A percentile compares a stretch with the other conserved stretches of the same genome.
phyloP scores from a whole-genome alignment of 768 basidiomycete genomes.

The Mycena filopes region DNA sequence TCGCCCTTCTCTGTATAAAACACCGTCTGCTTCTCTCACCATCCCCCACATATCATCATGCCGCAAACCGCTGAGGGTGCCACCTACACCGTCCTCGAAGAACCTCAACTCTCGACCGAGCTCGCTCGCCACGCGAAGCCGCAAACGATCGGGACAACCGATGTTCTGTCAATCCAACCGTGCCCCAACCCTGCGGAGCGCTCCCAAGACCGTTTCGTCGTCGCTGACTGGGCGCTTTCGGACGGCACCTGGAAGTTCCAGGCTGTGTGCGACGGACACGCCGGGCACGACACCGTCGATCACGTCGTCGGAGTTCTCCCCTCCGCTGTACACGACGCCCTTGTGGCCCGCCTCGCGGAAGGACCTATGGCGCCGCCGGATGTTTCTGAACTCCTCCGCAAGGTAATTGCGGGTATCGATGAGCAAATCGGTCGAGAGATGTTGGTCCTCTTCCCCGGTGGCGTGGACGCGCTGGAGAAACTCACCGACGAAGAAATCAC shows the following conservation, averaged over 20 bases:
- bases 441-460: conserved; percentile 53
- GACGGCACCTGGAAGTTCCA: conserved; percentile 56
- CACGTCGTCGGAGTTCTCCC: conserved; percentile 49
- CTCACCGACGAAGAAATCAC: conserved; percentile 54
- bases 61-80: no score
- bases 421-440: conserved; percentile 48
- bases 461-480: conserved; percentile 39
- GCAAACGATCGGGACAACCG: conserved; percentile 45
- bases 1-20: no score
- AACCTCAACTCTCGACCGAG: no score
- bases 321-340: conserved; percentile 40
- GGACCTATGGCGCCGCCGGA: conserved; percentile 16
- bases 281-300: conserved; percentile 59
- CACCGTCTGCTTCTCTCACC: no score
- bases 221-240: conserved; percentile 51
- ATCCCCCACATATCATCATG: no score
- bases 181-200: conserved; percentile 50
- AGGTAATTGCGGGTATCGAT: conserved; percentile 53
- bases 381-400: conserved; percentile 46
- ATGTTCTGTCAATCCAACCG: conserved; percentile 59
- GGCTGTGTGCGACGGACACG: conserved; percentile 64
- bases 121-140: conserved; percentile 36
- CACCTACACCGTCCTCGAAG: no score
- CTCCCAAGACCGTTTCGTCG: conserved; percentile 59
- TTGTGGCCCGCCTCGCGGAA: conserved; percentile 31